Evolutionary conservation across 495 filamentous ascomycete species (phyloP).

Genomic region (Aspergillus sclerotioniger): DNA sequence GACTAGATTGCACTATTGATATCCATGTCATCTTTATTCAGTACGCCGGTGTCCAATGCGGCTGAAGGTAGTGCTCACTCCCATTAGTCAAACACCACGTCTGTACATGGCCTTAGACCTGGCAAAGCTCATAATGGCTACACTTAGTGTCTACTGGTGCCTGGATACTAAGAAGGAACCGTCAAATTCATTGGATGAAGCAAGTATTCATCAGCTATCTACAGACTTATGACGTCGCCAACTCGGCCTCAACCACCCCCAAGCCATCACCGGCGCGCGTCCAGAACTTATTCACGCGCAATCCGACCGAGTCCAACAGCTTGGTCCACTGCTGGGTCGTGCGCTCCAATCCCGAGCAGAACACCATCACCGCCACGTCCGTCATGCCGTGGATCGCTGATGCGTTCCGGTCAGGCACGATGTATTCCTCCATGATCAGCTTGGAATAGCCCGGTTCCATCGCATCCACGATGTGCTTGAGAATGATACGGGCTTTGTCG

Average conservation of each 20-base stretch:
- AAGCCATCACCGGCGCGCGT: conserved; percentile 20
- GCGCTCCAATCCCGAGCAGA: conserved; percentile 29
- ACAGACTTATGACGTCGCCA: no score
- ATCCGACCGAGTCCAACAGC: conserved; percentile 30
- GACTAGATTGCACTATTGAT: no score
- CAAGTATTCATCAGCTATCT: no score
- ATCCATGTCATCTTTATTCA: no score
- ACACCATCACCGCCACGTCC: conserved; percentile 38
- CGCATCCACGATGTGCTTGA: conserved; percentile 26
- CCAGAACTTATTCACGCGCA: conserved; percentile 30
- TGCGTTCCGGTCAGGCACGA: conserved; percentile 37
- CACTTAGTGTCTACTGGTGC: no score
- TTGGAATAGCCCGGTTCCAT: conserved; percentile 44
- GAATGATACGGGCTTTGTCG: conserved; percentile 29
- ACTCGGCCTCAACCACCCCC: conserved; percentile 35
- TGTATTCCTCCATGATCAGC: conserved; percentile 36
- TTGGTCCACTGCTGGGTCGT: conserved; percentile 27
- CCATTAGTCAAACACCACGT: no score
- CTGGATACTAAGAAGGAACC: no score
- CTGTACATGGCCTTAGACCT: no score
- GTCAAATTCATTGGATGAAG: no score
- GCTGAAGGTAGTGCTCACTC: no score
- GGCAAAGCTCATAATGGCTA: no score
- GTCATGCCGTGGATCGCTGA: conserved; percentile 18
- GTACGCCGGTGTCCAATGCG: no score